phyloP scores from a whole-genome alignment of 2,329 filamentous ascomycete genomes.

The Aspergillus fijiensis region DNA sequence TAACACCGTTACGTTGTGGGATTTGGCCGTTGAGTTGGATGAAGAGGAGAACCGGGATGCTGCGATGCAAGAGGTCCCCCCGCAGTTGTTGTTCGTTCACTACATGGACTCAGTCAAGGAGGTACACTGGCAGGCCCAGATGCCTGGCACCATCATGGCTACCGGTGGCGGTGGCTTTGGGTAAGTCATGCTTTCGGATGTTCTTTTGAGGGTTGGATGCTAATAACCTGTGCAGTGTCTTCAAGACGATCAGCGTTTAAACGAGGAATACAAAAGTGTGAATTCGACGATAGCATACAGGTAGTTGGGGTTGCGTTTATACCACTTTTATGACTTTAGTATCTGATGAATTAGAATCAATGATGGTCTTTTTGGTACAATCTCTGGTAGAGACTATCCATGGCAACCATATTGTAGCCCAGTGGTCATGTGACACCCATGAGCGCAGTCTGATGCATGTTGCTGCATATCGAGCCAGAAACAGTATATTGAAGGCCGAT shows the following conservation, averaged over 20 bases:
- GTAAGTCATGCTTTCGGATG: conserved; percentile 38
- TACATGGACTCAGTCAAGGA: conserved; percentile 96
- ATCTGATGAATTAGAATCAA: conserved; percentile 8
- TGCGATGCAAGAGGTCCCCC: conserved; percentile 84
- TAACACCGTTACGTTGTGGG: conserved; percentile 93
- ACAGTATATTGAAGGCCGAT: background rate
- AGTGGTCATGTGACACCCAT: background rate
- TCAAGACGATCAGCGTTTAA: conserved; percentile 79
- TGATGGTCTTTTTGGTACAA: background rate
- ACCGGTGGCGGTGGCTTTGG: conserved; percentile 84
- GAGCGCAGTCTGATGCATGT: background rate
- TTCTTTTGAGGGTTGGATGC: conserved; percentile 3
- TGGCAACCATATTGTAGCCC: no score
- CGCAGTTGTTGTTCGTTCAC: conserved; percentile 93
- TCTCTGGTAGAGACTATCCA: no score
- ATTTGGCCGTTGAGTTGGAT: conserved; percentile 92
- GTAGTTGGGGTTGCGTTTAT: conserved; percentile 9
- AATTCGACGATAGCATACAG: conserved; percentile 7
- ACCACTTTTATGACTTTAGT: conserved; percentile 3
- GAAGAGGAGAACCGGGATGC: conserved; percentile 94
- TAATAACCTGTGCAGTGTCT: conserved; percentile 56
- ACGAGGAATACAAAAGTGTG: conserved; percentile 10
- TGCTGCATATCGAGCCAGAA: background rate
- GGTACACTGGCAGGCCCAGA: conserved; percentile 95
- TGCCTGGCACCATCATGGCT: conserved; percentile 82